Evolutionary conservation across 768 basidiomycete species (phyloP), one percentile per base, ranked within the genome.

Genomic region (Jaapia argillacea): DNA sequence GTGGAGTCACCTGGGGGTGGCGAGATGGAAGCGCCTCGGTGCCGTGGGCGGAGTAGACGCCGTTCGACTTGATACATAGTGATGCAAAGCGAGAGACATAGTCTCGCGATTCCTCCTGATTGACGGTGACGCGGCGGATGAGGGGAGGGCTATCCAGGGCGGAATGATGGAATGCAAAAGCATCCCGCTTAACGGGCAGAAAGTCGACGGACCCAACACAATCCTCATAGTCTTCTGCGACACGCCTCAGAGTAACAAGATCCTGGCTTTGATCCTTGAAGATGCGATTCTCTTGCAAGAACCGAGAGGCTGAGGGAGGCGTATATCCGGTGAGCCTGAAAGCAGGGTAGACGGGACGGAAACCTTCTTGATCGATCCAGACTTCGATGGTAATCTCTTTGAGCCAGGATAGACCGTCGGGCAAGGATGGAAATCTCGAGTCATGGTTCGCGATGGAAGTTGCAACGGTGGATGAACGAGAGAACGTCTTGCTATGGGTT

Each of bases 321-420:
- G 40, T 33, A 52, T 74, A 74, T 6, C 76, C 75, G n/a, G 68
- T 62, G 39, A 80, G 72, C 47, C 64, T 68, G 63, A 89, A 80
- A 5, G 62, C 57, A 16, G 83, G 77, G 21, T 67, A 66, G 4
- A 80, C 67, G 14, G 72, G 68, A 21, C 86, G 75, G 52, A 86
- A 87, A 3, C 85, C 81, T 62, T 90, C 89, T 57, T 91, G 89
- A 54, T 90, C 89, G 21, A 91, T 79, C 58, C 78, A 72, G 25
- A 90, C 62, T 45, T 83, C 75, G 24, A 89, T 58, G 31, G 60
- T 61, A 23, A 68, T 63, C 31, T 67, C 65, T 48, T 69, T 66
- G 7, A 85, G 66, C 79, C 81, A 83, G 3, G 59, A 53, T 2
- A 77, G 57, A 31, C 28, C 28, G 10, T 16, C 10, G 10, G 10